Evolutionary conservation across 352 stramenopile genomes (phyloP).

Genomic region (Elongisporangium senticosum): DNA sequence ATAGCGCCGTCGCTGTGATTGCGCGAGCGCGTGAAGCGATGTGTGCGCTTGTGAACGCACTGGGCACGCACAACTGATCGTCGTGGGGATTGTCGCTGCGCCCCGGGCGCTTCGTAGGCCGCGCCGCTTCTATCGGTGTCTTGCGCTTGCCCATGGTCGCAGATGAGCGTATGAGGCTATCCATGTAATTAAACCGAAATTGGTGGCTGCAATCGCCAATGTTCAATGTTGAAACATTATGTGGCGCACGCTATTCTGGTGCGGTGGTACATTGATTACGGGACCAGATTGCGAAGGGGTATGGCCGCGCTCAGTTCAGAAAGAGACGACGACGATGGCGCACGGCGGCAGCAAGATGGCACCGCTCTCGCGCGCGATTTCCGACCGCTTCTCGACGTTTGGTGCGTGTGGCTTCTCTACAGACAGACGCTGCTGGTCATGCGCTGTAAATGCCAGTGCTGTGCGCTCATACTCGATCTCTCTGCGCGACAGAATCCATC

Average conservation of each 20-base stretch:
- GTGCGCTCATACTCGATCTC: neutral
- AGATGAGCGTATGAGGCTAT: neutral
- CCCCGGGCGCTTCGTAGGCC: too few species aligned
- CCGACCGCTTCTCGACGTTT: slow-evolving; percentile 19
- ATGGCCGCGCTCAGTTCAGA: neutral
- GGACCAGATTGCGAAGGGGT: neutral
- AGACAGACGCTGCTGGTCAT: neutral
- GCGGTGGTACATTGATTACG: too few species aligned
- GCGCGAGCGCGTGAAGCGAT: too few species aligned
- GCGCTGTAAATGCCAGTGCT: neutral
- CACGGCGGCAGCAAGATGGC: neutral
- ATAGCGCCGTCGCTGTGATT: too few species aligned
- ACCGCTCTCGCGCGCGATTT: slow-evolving; percentile 19
- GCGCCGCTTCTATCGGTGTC: too few species aligned
- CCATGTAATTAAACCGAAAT: neutral
- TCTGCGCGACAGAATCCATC: slow-evolving; percentile 13
- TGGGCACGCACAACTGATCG: too few species aligned
- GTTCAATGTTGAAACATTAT: neutral
- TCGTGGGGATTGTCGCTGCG: too few species aligned
- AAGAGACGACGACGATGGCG: neutral
- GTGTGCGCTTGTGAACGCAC: too few species aligned
- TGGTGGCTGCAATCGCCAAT: neutral
- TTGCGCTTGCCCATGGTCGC: too few species aligned
- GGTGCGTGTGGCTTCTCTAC: slow-evolving; percentile 3
- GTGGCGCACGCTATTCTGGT: neutral